A percentile compares a stretch with the other conserved stretches of the same genome.
Evolutionary conservation across 192 early-diverging fungal genomes (phyloP).

Genomic region (Jimgerdemannia lactiflua): DNA sequence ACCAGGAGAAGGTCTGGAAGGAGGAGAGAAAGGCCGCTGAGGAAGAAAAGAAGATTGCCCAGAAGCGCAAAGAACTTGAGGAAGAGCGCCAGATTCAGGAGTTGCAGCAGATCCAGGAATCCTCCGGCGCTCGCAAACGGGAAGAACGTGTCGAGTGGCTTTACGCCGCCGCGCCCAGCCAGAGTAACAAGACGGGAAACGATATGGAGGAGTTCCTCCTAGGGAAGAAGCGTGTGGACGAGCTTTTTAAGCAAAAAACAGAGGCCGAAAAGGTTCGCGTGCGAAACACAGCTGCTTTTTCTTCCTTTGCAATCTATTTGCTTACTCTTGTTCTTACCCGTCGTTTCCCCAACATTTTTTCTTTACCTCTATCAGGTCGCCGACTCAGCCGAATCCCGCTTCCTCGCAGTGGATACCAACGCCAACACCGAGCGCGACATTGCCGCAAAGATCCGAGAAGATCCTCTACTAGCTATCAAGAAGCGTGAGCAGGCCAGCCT

Average conservation of each 20-base stretch:
- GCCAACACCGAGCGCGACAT: slow-evolving; percentile 83
- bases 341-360: background rate
- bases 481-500: slow-evolving; percentile 79
- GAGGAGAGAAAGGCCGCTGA: slow-evolving; percentile 78
- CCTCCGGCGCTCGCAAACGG: slow-evolving; percentile 56
- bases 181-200: slow-evolving; percentile 29
- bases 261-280: slow-evolving; percentile 11
- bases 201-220: slow-evolving; percentile 90
- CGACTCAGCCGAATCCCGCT: slow-evolving; percentile 23
- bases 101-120: slow-evolving; percentile 74
- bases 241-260: slow-evolving; percentile 47
- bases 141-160: slow-evolving; percentile 95
- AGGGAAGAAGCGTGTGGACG: slow-evolving; percentile 82
- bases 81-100: slow-evolving; percentile 90
- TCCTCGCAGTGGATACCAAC: slow-evolving; percentile 54
- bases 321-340: background rate
- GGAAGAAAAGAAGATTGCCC: slow-evolving; percentile 84
- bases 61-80: slow-evolving; percentile 86
- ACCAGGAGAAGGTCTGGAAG: slow-evolving; percentile 91
- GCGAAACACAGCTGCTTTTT: slow-evolving; percentile 1
- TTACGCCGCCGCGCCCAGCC: slow-evolving; percentile 73
- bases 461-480: slow-evolving; percentile 90
- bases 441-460: slow-evolving; percentile 84
- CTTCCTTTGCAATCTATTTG: background rate
- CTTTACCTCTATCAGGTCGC: slow-evolving; percentile 18